Evolutionary conservation across 73 alveolate species (phyloP), one percentile per base, ranked within the genome.

Genomic region (Tetrahymena thermophila): DNA sequence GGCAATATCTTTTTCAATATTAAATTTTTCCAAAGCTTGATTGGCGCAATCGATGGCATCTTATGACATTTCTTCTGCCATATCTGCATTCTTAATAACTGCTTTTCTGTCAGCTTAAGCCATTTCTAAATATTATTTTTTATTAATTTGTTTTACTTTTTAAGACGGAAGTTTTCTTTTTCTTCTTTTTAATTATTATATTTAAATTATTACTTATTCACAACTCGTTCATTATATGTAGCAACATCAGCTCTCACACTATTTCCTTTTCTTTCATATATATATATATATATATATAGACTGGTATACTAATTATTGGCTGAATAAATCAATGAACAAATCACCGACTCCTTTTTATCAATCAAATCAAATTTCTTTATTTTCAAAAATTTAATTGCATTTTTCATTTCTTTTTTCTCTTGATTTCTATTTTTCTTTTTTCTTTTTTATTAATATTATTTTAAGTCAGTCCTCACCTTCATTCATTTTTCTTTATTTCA

Each of bases 61-160:
- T 96, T 98, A 98, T 96, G 98, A 98, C 99, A 98, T 98, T 95
- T 98, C 99, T 85, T 98, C 99, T 35, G 99, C 95, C 99, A 98
- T 98, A 97, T 98, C 99, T 84, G 99, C 99, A 97, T 98, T 98
- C 97, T 98, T 98, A 71, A 98, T 98, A 93, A 98, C 99, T 93
- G 99, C 99, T 94, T 98, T 98, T 95, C 99, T 96, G 97, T 98
- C 99, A 55, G 99, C 98, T 50, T 96, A 93, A 95, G 97, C 98
- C 96, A 96, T 97, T 95, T 71, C 89, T 71, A 71, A 71, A 50
- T 50, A 50, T 50, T 50, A 50, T 50, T 50, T 50, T 50, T 50
- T 71, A 71, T 71, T 71, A 28, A 71, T 71, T 71, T 28, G 37
- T 71, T 71, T 71, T 28, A n/a, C 37, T 71, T 71, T 71, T 71